Percentiles rank a stretch among this genome's conserved stretches.
Conservation (phyloP, 176 grass and related monocot genomes). For the Hordeum marinum region DNA sequence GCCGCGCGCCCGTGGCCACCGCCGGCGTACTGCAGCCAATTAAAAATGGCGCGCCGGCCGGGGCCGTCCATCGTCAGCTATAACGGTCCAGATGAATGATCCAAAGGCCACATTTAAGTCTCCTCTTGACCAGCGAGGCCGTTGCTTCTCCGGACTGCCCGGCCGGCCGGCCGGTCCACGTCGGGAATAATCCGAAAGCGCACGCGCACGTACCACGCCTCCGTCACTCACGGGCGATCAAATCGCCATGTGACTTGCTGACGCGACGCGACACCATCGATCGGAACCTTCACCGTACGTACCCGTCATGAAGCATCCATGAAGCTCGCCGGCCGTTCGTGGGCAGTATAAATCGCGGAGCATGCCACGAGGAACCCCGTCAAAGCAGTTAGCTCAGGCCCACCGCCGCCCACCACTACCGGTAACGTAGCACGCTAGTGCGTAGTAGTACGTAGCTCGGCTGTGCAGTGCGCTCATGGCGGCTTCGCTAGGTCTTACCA, state of each 20-base stretch:
- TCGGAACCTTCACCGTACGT: conserved; percentile 27
- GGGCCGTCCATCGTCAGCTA: background rate
- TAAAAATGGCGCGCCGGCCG: background rate
- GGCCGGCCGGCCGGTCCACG: background rate
- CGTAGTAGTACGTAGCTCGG: background rate
- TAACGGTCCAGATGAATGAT: background rate
- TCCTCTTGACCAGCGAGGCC: background rate
- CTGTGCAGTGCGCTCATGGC: conserved; percentile 17
- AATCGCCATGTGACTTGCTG: background rate
- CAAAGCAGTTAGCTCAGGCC: background rate
- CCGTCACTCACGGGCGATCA: background rate
- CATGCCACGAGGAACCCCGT: conserved; percentile 17
- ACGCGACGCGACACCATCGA: background rate
- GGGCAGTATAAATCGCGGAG: conserved; percentile 29
- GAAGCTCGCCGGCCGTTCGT: background rate
- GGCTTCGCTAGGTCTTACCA: conserved; percentile 25
- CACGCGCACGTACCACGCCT: background rate
- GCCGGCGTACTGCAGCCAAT: background rate
- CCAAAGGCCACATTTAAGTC: background rate
- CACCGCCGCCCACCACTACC: background rate
- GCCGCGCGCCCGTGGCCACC: too few species aligned
- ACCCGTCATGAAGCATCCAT: conserved; percentile 6
- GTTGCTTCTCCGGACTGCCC: background rate
- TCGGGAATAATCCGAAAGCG: conserved; percentile 1
- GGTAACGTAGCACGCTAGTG: background rate